phyloP scores from a whole-genome alignment of 1,284 basidiomycete genomes.

The Pholiota adiposa region DNA sequence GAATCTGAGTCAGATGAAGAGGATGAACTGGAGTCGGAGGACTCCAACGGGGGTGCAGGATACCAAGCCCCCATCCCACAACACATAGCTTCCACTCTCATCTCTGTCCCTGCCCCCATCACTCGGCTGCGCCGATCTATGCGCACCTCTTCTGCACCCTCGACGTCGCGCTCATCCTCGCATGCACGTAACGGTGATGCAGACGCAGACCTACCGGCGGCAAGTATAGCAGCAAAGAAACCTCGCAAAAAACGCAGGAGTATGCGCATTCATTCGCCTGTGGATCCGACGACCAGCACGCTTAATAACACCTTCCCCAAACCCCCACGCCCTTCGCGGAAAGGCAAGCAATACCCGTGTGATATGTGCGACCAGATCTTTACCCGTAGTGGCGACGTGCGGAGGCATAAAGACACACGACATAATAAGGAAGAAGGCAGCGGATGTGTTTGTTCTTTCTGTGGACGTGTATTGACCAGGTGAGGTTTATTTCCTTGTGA shows the following conservation, averaged over 20 bases:
- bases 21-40: not conserved
- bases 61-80: not conserved
- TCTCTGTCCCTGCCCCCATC: not conserved
- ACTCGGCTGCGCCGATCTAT: not conserved
- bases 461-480: slow-evolving; percentile 24
- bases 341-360: slow-evolving; percentile 23
- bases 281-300: not conserved
- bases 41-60: not conserved
- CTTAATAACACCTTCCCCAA: slow-evolving; percentile 18
- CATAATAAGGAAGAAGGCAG: slow-evolving; percentile 19
- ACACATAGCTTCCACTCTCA: not conserved
- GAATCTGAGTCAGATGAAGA: not conserved
- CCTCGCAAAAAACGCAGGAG: not conserved
- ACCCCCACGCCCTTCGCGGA: slow-evolving; percentile 20
- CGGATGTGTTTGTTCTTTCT: slow-evolving; percentile 23
- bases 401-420: slow-evolving; percentile 24
- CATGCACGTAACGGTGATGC: not conserved
- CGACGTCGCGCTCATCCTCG: not conserved
- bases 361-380: slow-evolving; percentile 27
- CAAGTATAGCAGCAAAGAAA: not conserved
- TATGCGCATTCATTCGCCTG: not conserved
- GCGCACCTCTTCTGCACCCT: not conserved
- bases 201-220: not conserved
- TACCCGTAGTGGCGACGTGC: slow-evolving; percentile 26
- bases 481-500: slow-evolving; percentile 5